Evolutionary conservation across 2,329 filamentous ascomycete genomes (phyloP), one percentile per base, ranked within the genome.

Genomic region (Ophiostoma novo-ulmi): DNA sequence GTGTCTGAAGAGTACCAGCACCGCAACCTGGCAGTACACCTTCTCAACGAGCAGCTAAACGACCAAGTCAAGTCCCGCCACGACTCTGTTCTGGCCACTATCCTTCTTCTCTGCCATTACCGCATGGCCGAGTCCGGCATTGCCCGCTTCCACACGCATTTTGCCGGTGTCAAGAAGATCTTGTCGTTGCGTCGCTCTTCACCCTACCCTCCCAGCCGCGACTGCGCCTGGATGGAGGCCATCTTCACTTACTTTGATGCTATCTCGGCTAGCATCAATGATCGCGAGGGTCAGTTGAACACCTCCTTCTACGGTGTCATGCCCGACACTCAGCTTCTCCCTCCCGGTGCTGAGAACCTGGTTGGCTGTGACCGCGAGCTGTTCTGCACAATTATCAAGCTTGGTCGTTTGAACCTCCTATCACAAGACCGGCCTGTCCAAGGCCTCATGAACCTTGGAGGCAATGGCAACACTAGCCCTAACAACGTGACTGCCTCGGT

Each of bases 201-300:
- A 31, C 80, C 81, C 0, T 81, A 80, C 70, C 87, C 77, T 80
- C 85, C 78, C 76, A 88, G 76, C 79, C 87, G 88, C 68, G 91
- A 93, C 72, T 91, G 92, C 71, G 88, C 89, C 14, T 97, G 94
- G 94, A 94, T 97, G 82, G 92, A 96, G 76, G 89, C 92, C 61
- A 88, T 97, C 75, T 97, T 97, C 77, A 95, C 92, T 44, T 97
- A 94, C 85, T 96, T 97, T 77, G 94, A 97, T 78, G 92, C 94
- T 70, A 92, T 97, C 81, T 93, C 93, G 0, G 92, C 92, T 55
- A 94, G 91, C 69, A 92, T 97, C 77, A 97, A 97, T 75, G 92
- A 97, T 79, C 88, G 94, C 69, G 94, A 97, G 79, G 88, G 91
- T 39, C 92, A 97, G 78, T 86, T 97, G 22, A 84, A 88, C 73